A percentile compares a stretch with the other conserved stretches of the same genome.
These are phyloP conservation scores for Thecamonas trahens DNA, from an alignment of 78 protist species.

Conservation along the genomic window DNA sequence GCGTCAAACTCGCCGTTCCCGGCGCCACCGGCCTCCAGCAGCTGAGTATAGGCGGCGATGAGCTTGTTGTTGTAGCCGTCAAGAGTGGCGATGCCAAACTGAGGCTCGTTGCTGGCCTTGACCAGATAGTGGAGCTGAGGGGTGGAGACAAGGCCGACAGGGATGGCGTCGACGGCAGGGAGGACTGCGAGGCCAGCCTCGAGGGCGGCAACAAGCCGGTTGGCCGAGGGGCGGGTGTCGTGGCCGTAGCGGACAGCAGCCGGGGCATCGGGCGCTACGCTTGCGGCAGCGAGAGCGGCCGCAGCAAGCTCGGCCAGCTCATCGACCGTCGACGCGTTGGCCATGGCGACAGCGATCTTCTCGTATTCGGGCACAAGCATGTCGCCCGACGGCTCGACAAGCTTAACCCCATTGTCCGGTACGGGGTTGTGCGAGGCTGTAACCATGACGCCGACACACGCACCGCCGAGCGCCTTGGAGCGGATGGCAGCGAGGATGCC, in stretches of 20 bases:
- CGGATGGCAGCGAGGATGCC: slow-evolving; percentile 40
- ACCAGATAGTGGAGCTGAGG: slow-evolving; percentile 52
- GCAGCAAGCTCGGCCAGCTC: no score
- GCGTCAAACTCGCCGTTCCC: no score
- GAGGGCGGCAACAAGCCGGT: slow-evolving; percentile 12
- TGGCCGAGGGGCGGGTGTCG: slow-evolving; percentile 24
- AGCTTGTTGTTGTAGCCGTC: slow-evolving; percentile 1
- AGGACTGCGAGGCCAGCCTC: slow-evolving; percentile 11
- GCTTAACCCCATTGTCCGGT: slow-evolving; percentile 54
- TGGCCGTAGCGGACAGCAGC: slow-evolving; percentile 6
- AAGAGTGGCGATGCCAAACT: slow-evolving; percentile 13
- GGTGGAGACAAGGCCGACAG: slow-evolving; percentile 48
- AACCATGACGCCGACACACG: slow-evolving; percentile 47
- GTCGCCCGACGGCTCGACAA: slow-evolving; percentile 38
- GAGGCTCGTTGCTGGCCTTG: neutral
- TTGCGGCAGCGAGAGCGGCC: no score
- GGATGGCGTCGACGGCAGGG: neutral
- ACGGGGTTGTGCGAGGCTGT: slow-evolving; percentile 69
- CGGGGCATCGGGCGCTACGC: no score
- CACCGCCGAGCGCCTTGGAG: neutral
- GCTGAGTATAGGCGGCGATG: neutral
- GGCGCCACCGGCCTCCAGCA: neutral
- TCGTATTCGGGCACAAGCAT: slow-evolving; percentile 44
- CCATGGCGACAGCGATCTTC: slow-evolving; percentile 21
- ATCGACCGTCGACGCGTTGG: slow-evolving; percentile 31